A percentile compares a stretch with the other conserved stretches of the same genome.
phyloP scores from a whole-genome alignment of 139 green algal genomes.

The Chlorella sp. region DNA sequence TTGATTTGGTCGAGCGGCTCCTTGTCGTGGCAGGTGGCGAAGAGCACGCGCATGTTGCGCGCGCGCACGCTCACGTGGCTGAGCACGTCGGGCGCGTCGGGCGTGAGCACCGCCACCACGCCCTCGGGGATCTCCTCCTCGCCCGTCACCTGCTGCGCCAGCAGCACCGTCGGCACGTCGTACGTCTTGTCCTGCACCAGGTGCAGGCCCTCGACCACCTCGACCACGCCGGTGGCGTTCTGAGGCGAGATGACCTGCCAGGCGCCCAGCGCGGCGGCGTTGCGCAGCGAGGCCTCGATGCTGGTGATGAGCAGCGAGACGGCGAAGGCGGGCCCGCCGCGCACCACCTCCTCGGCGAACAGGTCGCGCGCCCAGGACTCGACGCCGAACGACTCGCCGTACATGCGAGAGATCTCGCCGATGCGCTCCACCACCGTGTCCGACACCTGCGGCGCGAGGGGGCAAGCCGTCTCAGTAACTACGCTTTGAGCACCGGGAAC shows the following conservation, averaged over 20 bases:
- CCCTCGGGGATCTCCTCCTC: constrained; percentile 94
- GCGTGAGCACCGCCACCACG: constrained; percentile 79
- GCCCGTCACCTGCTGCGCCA: constrained; percentile 60
- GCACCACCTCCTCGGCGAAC: constrained; percentile 86
- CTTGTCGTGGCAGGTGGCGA: constrained; percentile 59
- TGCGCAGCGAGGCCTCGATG: constrained; percentile 74
- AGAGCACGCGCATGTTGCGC: constrained; percentile 77
- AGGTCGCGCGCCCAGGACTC: constrained; percentile 87
- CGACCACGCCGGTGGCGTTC: constrained; percentile 58
- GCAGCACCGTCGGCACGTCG: constrained; percentile 72
- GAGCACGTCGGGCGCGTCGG: constrained; percentile 85
- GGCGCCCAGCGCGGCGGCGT: constrained; percentile 76
- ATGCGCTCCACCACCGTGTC: constrained; percentile 60
- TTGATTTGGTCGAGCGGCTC: constrained; percentile 42
- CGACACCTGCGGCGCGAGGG: constrained; percentile 29
- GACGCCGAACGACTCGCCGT: constrained; percentile 68
- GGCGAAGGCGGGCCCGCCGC: constrained; percentile 88
- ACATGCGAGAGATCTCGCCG: constrained; percentile 34
- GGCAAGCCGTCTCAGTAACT: no score
- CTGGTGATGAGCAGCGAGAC: constrained; percentile 68
- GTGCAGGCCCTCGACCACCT: constrained; percentile 64
- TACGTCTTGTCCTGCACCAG: constrained; percentile 87
- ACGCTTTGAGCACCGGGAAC: no score
- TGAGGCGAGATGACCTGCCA: constrained; percentile 88
- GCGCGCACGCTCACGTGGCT: constrained; percentile 85